Base-by-base conservation (phyloP, 2,329 filamentous ascomycete species). In the Claviceps pazoutovae region DNA sequence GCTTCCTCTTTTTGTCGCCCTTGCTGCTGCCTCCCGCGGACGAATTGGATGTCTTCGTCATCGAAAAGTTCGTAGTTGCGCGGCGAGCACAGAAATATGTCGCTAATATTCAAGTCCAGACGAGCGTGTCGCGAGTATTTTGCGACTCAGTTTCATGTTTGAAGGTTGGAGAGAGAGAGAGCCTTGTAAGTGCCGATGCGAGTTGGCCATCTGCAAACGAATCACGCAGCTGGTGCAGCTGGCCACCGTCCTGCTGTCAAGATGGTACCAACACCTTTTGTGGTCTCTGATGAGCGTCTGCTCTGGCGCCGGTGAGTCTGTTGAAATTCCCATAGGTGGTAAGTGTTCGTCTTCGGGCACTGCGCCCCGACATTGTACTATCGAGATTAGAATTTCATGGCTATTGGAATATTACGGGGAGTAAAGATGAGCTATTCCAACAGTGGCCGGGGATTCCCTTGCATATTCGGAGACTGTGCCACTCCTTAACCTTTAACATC, bases 141-240 rank as follows among this genome's bases (percentile, higher is more conserved):
- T 45, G 2, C 49, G 23, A 30, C 49, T 49, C 23, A 61, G 19
- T 3, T 44, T 11, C 6, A 60, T 41, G 8, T 45, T 47, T 46
- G 30, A 34, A 34, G 9, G 30, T 4, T 41, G 26, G 1, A 54
- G 55, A 0, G 56, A 0, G 56, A 54, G 2, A 58, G 51, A 4
- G 51, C 51, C 3, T 61, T 3, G 5, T 46, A 14, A 1, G 51
- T 57, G 21, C 51, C 34, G 26, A 9, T 13, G 54, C 54, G 17
- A 51, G 43, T n/a, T 6, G 54, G 16, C 57, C 60, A 42, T 62
- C 57, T 21, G 54, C 46, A 62, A 55, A 37, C 46, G 52, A 6
- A 61, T 39, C 1, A 38, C 45, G 34, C 58, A 51, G 47, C 45
- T 54, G 38, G 51, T 53, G 44, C 55, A 54, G 37, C 37, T 39